Evolutionary conservation across 2,329 filamentous ascomycete genomes (phyloP).

Genomic region (Pestalotiopsis fici): DNA sequence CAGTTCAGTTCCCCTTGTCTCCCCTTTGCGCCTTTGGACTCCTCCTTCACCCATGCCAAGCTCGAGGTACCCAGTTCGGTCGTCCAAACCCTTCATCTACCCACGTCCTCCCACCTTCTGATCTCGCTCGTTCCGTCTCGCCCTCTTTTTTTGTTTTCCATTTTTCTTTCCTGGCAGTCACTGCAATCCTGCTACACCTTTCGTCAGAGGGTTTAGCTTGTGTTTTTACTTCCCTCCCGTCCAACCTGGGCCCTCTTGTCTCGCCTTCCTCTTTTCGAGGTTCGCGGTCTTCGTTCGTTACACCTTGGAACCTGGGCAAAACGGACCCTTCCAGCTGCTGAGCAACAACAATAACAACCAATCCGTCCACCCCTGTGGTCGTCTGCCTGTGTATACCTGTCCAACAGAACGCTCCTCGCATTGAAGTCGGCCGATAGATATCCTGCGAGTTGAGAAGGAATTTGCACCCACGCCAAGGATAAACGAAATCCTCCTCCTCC

Average conservation of each 20-base stretch:
- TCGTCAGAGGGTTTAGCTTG: constrained; percentile 5
- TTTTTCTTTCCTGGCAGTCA: not conserved
- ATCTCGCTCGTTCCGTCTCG: constrained; percentile 5
- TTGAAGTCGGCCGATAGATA: not conserved
- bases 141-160: not conserved
- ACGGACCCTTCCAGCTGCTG: not conserved
- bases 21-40: not conserved
- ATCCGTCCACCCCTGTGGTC: not conserved
- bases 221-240: not conserved
- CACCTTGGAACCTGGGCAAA: constrained; percentile 1
- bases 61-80: not conserved
- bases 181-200: constrained; percentile 8
- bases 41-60: not conserved
- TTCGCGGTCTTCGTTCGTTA: constrained; percentile 9
- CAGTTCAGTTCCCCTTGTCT: not conserved
- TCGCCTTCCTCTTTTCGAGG: constrained; percentile 6
- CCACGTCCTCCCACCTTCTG: constrained; percentile 9
- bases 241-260: not conserved
- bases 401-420: not conserved
- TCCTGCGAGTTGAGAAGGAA: not conserved
- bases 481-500: not conserved
- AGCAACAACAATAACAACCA: too few species aligned
- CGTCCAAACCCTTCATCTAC: constrained; percentile 7
- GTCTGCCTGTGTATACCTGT: not conserved
- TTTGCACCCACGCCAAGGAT: not conserved